A percentile compares a stretch with the other conserved stretches of the same genome.
Evolutionary conservation across 139 green algal genomes (phyloP).

Genomic region (Chlorella sp.): DNA sequence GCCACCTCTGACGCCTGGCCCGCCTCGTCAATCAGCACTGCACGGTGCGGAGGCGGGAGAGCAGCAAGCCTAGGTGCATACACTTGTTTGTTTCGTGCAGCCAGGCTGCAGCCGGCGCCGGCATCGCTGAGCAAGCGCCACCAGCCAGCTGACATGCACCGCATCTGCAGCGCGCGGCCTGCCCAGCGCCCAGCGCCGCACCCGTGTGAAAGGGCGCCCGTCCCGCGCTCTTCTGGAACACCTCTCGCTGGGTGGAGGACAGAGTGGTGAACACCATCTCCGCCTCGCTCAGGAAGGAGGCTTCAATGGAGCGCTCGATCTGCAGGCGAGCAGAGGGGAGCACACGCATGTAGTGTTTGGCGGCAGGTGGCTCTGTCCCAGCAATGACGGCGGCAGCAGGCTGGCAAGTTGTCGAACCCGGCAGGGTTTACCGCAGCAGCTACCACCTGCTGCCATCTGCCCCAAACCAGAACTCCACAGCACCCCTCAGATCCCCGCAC

Average conservation of each 20-base stretch:
- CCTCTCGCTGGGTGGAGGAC: slow-evolving; percentile 64
- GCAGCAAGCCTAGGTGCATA: no score
- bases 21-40: slow-evolving; percentile 96
- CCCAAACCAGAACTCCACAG: not conserved
- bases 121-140: no score
- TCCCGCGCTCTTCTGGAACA: slow-evolving; percentile 33
- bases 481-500: not conserved
- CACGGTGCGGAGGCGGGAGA: not conserved
- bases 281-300: slow-evolving; percentile 60
- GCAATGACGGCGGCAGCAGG: not conserved
- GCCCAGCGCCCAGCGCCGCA: not conserved
- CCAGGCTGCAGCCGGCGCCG: no score
- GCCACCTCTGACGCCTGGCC: slow-evolving; percentile 88
- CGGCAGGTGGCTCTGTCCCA: not conserved
- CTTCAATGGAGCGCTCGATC: slow-evolving; percentile 53
- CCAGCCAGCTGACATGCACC: not conserved
- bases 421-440: no score
- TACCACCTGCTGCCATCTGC: no score
- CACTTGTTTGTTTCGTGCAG: no score
- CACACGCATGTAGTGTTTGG: not conserved
- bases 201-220: slow-evolving; percentile 39
- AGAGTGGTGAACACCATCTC: slow-evolving; percentile 92
- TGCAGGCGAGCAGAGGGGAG: slow-evolving; percentile 21
- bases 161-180: not conserved
- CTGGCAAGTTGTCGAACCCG: no score